Evolutionary conservation across 768 basidiomycete genomes (phyloP).

Genomic region (Lactarius evosmus): DNA sequence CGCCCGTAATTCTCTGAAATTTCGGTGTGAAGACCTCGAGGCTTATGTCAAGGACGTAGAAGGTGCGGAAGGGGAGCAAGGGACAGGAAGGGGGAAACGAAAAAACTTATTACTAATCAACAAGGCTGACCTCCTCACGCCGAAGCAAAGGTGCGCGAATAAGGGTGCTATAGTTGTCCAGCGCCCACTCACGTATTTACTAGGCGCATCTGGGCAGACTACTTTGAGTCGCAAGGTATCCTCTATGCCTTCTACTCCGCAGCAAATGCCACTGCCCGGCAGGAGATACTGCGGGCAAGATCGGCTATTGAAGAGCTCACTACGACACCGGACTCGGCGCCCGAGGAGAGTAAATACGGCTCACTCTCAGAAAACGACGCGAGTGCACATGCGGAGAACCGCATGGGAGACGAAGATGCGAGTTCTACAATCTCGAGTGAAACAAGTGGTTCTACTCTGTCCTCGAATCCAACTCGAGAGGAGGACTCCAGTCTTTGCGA

Average conservation of each 20-base stretch:
- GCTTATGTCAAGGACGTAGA: slow-evolving; percentile 82
- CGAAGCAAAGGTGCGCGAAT: slow-evolving; percentile 66
- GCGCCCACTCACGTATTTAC: not conserved
- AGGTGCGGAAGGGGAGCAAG: slow-evolving; percentile 75
- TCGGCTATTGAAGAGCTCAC: slow-evolving; percentile 22
- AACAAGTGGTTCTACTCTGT: slow-evolving; percentile 23
- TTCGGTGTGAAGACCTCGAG: slow-evolving; percentile 91
- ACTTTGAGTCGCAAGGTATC: slow-evolving; percentile 73
- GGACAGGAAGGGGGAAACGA: slow-evolving; percentile 69
- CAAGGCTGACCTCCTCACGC: slow-evolving; percentile 90
- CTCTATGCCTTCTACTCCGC: slow-evolving; percentile 94
- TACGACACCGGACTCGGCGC: not conserved
- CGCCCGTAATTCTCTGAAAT: slow-evolving; percentile 88
- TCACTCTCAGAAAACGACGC: slow-evolving; percentile 31
- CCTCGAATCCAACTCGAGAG: slow-evolving; percentile 37
- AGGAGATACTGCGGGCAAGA: slow-evolving; percentile 64
- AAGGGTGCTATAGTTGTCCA: slow-evolving; percentile 1
- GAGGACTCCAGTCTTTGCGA: slow-evolving; percentile 51
- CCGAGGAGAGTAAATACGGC: slow-evolving; percentile 14
- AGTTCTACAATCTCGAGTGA: slow-evolving; percentile 31
- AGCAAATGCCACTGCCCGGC: slow-evolving; percentile 78
- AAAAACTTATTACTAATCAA: slow-evolving; percentile 85
- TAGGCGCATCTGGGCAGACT: slow-evolving; percentile 87
- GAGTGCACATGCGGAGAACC: slow-evolving; percentile 29
- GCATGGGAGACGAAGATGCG: slow-evolving; percentile 34